Evolutionary conservation across 2,329 filamentous ascomycete genomes (phyloP), one percentile per base, ranked within the genome.

Genomic region (Phaeosphaeria sp.): DNA sequence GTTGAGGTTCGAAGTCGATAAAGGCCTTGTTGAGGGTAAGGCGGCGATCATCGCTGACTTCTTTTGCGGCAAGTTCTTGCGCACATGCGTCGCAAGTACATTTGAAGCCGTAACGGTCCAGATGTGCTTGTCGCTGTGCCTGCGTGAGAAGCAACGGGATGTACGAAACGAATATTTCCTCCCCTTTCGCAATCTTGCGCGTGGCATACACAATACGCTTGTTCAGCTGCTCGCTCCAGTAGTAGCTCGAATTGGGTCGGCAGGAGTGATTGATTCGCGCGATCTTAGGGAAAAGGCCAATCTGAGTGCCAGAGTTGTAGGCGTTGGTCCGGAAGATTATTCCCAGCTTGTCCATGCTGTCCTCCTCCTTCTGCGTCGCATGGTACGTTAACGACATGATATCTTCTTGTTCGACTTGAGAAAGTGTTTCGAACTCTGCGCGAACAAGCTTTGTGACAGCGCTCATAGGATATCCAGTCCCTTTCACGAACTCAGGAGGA

Each of bases 161-260:
- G 60, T 80, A 80, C 0, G 74, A 77, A 0, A 77, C 73, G 1
- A 67, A 73, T 18, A 80, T 64, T 56, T 81, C 79, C 46, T 80
- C 79, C 21, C 79, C 78, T 41, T 68, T 64, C 9, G 66, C 67
- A 46, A 80, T 78, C 23, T 69, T 70, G 2, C 73, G 63, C 5
- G 68, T 72, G 1, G 78, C 77, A 42, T 76, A 75, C 2, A 79
- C 70, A n/a, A 76, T 63, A 22, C 67, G 60, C 55, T 67, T 72
- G 18, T 70, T 67, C 9, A 69, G 36, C 33, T 63, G 62, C 25
- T 68, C 64, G 56, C 67, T 75, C 78, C 77, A 78, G 55, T 68
- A 71, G 55, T 75, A 79, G 59, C 72, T 69, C 2, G 77, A 68
- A 51, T 76, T 76, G 0, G 74, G 74, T 11, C 74, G 67, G 46